These are phyloP conservation scores for Suillus ampliporus DNA, from an alignment of 768 basidiomycete genomes.

Conservation along the genomic window DNA sequence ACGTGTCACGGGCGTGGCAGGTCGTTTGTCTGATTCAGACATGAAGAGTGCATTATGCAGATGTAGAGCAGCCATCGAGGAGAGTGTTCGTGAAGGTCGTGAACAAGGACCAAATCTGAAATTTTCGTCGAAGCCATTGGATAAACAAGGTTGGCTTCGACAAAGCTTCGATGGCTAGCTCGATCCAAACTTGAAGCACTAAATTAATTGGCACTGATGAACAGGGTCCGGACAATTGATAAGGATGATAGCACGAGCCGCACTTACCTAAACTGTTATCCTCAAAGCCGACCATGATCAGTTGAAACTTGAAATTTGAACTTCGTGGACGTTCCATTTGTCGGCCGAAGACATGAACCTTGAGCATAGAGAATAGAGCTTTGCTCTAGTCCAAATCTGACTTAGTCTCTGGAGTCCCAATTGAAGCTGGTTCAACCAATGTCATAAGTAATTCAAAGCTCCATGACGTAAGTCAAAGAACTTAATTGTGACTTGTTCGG, in stretches of 20 bases:
- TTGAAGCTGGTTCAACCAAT: constrained; percentile 24
- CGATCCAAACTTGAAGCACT: not conserved
- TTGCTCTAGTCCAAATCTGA: not conserved
- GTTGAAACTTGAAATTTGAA: no score
- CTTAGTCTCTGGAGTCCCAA: not conserved
- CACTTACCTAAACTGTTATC: constrained; percentile 4
- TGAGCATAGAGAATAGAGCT: not conserved
- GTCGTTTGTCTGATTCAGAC: constrained; percentile 33
- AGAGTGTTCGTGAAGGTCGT: constrained; percentile 22
- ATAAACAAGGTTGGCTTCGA: constrained; percentile 10
- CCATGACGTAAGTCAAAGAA: constrained; percentile 26
- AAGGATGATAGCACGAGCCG: not conserved
- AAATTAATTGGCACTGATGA: constrained; percentile 6
- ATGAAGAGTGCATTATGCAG: constrained; percentile 60
- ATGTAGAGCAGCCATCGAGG: constrained; percentile 62
- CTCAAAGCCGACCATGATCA: not conserved
- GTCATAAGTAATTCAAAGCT: constrained; percentile 15
- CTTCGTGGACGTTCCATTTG: not conserved
- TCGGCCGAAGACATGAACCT: not conserved
- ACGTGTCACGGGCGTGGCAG: constrained; percentile 28
- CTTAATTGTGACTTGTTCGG: constrained; percentile 23
- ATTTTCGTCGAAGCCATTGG: not conserved
- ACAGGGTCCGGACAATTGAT: constrained; percentile 8
- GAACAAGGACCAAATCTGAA: constrained; percentile 2
- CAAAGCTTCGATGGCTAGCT: not conserved